Evolutionary conservation across 306 rosid species (phyloP).

Genomic region (Lathyrus aphaca): DNA sequence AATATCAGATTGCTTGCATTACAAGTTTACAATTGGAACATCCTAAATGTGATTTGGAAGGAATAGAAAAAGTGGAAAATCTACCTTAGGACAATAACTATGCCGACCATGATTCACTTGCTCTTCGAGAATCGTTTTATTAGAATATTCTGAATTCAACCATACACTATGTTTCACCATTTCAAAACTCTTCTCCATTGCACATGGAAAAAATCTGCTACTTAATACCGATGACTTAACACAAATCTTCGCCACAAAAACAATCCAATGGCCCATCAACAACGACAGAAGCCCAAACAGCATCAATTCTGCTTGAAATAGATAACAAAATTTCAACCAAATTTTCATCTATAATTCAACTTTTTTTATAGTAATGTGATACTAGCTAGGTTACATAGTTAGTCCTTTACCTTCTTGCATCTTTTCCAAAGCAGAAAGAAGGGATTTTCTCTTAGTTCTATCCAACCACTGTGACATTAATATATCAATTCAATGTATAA

Average conservation of each 20-base stretch:
- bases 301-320: conserved; percentile 72
- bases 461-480: conserved; percentile 65
- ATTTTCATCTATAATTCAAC: background rate
- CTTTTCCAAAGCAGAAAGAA: conserved; percentile 80
- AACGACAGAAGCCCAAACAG: conserved; percentile 87
- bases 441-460: conserved; percentile 75
- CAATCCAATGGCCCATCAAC: conserved; percentile 92
- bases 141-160: conserved; percentile 41
- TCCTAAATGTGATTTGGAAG: background rate
- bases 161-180: conserved; percentile 31
- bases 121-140: conserved; percentile 50
- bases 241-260: conserved; percentile 84
- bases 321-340: background rate
- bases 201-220: conserved; percentile 80
- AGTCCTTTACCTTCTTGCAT: conserved; percentile 68
- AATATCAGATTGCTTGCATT: background rate
- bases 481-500: background rate
- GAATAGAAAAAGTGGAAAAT: conserved; percentile 11
- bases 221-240: conserved; percentile 62
- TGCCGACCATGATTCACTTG: conserved; percentile 41
- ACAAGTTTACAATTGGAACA: conserved; percentile 16
- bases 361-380: background rate
- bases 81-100: conserved; percentile 73
- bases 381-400: background rate
- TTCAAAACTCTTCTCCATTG: conserved; percentile 37